Evolutionary conservation across 2,329 filamentous ascomycete species (phyloP), one percentile per base, ranked within the genome.

Genomic region (Colletotrichum siamense): DNA sequence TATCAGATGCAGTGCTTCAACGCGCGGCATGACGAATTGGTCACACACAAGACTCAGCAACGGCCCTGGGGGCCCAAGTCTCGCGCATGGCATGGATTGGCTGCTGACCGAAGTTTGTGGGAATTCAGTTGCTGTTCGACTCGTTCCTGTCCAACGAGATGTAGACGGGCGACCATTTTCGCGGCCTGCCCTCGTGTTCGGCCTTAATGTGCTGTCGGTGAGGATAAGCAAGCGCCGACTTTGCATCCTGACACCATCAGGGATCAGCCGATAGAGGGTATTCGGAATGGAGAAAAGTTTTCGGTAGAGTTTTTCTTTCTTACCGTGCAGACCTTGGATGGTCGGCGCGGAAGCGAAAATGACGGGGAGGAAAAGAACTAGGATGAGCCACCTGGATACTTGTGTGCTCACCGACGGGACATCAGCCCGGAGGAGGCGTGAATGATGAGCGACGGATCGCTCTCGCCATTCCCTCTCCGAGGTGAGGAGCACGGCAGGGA

Each of bases 401-500:
- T 49, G 30, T 28, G 18, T 44, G 39, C 57, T 69, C 74, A 76
- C 49, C 71, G 70, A 69, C 22, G 44, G 59, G 34, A 24, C 24
- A 68, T 32, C 28, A 26, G 32, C 62, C 24, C 55, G 30, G 57
- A 26, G 64, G 22, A 65, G 70, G 59, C 59, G 65, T 65, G 57
- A 73, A 55, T 32, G 49, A 69, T 74, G 59, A 65, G 61, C 70
- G 36, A 74, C 73, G 63, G 69, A 73, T 73, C 73, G 73, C 63
- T 75, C 63, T 69, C 44, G 26, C 36, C 70, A 36, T 69, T 59
- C 65, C 70, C 63, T 39, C 59, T 52, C 34, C 57, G 59, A 76
- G 71, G 59, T 61, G 74, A 69, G 65, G 64, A 74, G 64, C 74
- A 76, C 59, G 74, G 34, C 74, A 76, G 74, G 74, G 74, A 76